Base-by-base conservation (phyloP, 75 land plant genomes). In the Larix kaempferi region DNA sequence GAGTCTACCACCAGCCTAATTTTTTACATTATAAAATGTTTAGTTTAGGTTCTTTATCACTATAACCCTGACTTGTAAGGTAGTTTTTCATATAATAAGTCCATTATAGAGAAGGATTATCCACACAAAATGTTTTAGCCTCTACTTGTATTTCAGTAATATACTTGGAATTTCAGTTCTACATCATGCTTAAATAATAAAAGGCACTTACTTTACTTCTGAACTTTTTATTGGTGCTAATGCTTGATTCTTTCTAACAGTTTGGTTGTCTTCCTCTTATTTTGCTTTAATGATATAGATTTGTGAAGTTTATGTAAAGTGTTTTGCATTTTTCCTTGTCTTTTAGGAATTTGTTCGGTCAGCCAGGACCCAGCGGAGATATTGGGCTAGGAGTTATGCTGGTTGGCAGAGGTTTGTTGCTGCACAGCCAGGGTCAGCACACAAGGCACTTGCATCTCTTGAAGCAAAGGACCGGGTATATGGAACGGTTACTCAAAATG, bases 321-420 rank as follows among this genome's bases (percentile, higher is more conserved):
- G 35, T 33, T 19, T 14, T 33, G 2, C 19, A 33, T 12, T 33
- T 33, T 33, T 33, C 12, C 19, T 5, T 78, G 57, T 4, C 59
- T 29, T 49, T 65, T 82, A 95, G 98, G 92, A 95, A 22, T 94
- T 95, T 83, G 72, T 95, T 35, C 86, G 89, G 19, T 93, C 92
- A 56, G 79, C 35, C 35, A 79, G 79, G 71, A 86, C 88, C 17
- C 95, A 92, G 14, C 84, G 89, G 78, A 74, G 97, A 26, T 95
- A 95, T 57, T 95, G 98, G 98, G 94, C 94, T 21, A 85, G 98
- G 78, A 93, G 98, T 77, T 95, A 88, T 84, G 95, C 91, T 80
- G 98, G 98, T 56, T 95, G 98, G 98, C 82, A 86, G 66, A 86
- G 89, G 49, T 96, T 96, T 69, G 86, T 78, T 74, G 78, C 82